phyloP scores from a whole-genome alignment of 148 eudicot species.

The Euryodendron excelsum region DNA sequence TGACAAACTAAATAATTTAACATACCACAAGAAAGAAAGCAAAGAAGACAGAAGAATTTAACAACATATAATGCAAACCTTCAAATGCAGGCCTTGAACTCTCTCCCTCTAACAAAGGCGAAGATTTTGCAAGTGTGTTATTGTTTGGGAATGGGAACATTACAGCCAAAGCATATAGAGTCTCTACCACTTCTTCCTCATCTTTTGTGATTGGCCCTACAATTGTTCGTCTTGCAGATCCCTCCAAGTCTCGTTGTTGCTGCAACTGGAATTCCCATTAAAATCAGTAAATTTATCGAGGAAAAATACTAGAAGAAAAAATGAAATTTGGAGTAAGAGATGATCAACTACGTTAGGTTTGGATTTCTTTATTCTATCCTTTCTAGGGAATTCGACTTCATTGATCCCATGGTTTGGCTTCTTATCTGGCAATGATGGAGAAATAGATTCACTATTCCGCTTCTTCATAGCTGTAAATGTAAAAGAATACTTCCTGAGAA shows the following conservation, averaged over 20 bases:
- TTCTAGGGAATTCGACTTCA: constrained; percentile 29
- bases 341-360: constrained; percentile 31
- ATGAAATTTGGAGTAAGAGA: neutral
- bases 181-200: constrained; percentile 82
- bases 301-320: neutral
- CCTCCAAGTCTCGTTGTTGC: constrained; percentile 23
- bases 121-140: constrained; percentile 21
- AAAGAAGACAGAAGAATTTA: neutral
- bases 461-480: constrained; percentile 52
- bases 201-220: constrained; percentile 53
- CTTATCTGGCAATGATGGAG: constrained; percentile 26
- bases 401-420: constrained; percentile 28
- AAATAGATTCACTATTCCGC: constrained; percentile 37
- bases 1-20: neutral
- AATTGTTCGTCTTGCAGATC: neutral
- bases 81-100: constrained; percentile 22
- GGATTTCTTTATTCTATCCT: constrained; percentile 32
- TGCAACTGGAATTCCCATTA: constrained; percentile 23
- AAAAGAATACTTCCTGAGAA: neutral
- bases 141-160: constrained; percentile 33
- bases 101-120: constrained; percentile 16
- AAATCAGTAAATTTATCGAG: neutral
- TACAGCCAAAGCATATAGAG: constrained; percentile 63
- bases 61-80: constrained; percentile 29
- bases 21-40: neutral